These are phyloP conservation scores for Cryptococcus sp. DNA, from an alignment of 1,284 basidiomycete genomes.

Conservation along the genomic window DNA sequence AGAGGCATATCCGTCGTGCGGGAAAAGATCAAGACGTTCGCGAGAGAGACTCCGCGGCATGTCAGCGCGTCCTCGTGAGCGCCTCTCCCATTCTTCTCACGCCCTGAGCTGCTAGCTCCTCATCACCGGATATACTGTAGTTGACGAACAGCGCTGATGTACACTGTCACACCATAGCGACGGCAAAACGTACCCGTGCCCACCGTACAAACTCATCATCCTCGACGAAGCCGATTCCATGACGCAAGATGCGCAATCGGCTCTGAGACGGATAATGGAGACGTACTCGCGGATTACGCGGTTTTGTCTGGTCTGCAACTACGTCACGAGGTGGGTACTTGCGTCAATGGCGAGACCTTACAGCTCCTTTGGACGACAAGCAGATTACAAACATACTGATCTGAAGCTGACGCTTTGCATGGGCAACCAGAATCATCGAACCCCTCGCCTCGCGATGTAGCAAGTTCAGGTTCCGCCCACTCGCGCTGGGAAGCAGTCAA, in stretches of 20 bases:
- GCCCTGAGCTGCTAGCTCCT: constrained; percentile 2
- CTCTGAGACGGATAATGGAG: constrained; percentile 96
- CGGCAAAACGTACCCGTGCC: constrained; percentile 86
- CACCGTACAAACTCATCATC: constrained; percentile 98
- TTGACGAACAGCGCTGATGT: background rate
- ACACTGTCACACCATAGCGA: constrained; percentile 53
- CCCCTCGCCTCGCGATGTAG: constrained; percentile 98
- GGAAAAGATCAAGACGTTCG: constrained; percentile 99
- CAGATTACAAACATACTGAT: no score
- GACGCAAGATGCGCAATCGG: constrained; percentile 98
- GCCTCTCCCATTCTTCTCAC: background rate
- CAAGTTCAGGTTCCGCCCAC: constrained; percentile 96
- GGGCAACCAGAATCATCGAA: constrained; percentile 83
- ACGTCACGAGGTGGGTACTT: constrained; percentile 81
- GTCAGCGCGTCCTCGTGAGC: constrained; percentile 62
- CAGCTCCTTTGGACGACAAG: no score
- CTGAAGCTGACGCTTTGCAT: background rate
- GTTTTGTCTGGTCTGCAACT: constrained; percentile 99
- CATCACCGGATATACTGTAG: background rate
- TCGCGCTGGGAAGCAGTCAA: constrained; percentile 76
- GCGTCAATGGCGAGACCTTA: background rate
- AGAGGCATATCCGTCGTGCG: constrained; percentile 94
- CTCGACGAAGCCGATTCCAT: constrained; percentile 99
- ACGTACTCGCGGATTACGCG: constrained; percentile 94
- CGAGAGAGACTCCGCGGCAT: constrained; percentile 86